Percentiles rank a stretch among this genome's conserved stretches.
These are phyloP conservation scores for Fusarium tuaranense DNA, from an alignment of 2,329 filamentous ascomycete genomes.

Conservation along the genomic window DNA sequence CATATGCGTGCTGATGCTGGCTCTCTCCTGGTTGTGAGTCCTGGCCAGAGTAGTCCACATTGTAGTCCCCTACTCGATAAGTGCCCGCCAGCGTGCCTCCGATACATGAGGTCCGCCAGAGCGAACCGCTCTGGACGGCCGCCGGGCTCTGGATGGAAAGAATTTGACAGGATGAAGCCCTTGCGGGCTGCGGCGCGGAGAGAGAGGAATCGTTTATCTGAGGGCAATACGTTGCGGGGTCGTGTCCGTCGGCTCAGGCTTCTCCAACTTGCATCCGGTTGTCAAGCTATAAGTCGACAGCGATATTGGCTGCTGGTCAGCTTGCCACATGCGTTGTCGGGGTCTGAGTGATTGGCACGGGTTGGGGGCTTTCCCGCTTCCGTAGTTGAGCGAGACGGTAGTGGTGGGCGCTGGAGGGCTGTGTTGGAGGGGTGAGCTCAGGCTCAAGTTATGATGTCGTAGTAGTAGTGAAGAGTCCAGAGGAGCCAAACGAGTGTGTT, in stretches of 20 bases:
- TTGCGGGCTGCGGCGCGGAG: conserved; percentile 61
- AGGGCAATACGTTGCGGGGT: conserved; percentile 43
- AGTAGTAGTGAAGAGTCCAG: conserved; percentile 38
- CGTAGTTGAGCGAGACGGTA: conserved; percentile 42
- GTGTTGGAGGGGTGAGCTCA: conserved; percentile 38
- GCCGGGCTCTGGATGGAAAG: conserved; percentile 71
- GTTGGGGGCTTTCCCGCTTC: conserved; percentile 44
- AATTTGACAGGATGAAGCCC: conserved; percentile 67
- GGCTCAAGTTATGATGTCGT: conserved; percentile 37
- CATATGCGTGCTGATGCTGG: conserved; percentile 74
- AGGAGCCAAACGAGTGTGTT: conserved; percentile 43
- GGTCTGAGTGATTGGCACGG: conserved; percentile 41
- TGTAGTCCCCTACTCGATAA: conserved; percentile 79
- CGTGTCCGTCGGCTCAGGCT: conserved; percentile 37
- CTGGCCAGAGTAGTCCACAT: conserved; percentile 80
- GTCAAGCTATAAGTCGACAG: conserved; percentile 43
- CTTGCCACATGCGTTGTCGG: conserved; percentile 43
- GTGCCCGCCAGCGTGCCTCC: conserved; percentile 79
- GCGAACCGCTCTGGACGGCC: conserved; percentile 80
- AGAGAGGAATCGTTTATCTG: conserved; percentile 40
- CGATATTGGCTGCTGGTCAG: conserved; percentile 40
- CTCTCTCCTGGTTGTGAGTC: conserved; percentile 72
- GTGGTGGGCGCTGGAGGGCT: conserved; percentile 39
- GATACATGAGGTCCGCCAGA: conserved; percentile 82
- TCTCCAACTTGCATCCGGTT: conserved; percentile 34